phyloP scores from a whole-genome alignment of 2,329 filamentous ascomycete genomes.

The Nemania serpens region DNA sequence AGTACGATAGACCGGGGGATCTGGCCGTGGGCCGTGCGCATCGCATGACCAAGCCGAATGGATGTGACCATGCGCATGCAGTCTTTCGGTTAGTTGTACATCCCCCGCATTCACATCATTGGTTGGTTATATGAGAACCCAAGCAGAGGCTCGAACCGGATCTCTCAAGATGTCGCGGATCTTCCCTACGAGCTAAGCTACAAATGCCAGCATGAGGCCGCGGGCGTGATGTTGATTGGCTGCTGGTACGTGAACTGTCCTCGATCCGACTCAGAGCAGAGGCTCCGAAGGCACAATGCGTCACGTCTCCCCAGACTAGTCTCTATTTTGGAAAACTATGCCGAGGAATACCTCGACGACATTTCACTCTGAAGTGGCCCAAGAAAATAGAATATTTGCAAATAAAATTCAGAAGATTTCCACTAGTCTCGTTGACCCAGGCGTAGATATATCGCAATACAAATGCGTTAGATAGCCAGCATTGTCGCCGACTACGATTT shows the following conservation, averaged over 20 bases:
- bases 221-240: conserved; percentile 1
- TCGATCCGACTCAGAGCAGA: not conserved
- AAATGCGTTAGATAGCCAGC: not conserved
- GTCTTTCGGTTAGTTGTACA: not conserved
- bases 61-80: not conserved
- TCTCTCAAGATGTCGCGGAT: not conserved
- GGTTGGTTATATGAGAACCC: conserved; percentile 1
- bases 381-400: not conserved
- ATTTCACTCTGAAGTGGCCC: not conserved
- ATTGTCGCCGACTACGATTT: not conserved
- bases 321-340: not conserved
- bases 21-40: conserved; percentile 7
- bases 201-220: not conserved
- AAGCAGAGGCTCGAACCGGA: not conserved
- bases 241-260: not conserved
- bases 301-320: not conserved
- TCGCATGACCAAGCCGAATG: not conserved
- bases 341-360: not conserved
- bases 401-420: not conserved
- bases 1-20: conserved; percentile 4
- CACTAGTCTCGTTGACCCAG: not conserved
- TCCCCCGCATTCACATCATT: conserved; percentile 16
- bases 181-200: not conserved
- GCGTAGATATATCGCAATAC: not conserved
- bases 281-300: not conserved